phyloP scores from a whole-genome alignment of 2,329 filamentous ascomycete genomes.

The Dactylonectria macrodidyma region DNA sequence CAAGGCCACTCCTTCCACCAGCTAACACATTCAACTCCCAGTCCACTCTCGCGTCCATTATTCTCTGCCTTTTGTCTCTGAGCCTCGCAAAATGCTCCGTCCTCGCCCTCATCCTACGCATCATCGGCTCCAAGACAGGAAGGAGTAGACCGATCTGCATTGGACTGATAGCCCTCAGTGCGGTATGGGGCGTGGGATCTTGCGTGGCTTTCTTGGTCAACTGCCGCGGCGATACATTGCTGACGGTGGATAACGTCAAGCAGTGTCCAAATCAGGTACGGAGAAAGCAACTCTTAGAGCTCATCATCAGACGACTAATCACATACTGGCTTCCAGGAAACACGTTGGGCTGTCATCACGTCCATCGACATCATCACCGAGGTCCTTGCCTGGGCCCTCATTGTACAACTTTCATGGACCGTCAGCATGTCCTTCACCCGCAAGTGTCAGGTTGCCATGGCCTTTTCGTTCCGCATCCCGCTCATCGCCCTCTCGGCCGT shows the following conservation, averaged over 20 bases:
- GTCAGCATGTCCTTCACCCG: conserved; percentile 35
- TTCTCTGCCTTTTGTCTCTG: conserved; percentile 28
- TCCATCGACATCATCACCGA: conserved; percentile 34
- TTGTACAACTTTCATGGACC: conserved; percentile 33
- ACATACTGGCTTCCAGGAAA: conserved; percentile 9
- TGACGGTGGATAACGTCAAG: conserved; percentile 24
- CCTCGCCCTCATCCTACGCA: conserved; percentile 41
- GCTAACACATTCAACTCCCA: conserved; percentile 14
- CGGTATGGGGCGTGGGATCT: conserved; percentile 27
- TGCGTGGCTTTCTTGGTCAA: conserved; percentile 31
- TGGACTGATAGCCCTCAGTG: conserved; percentile 26
- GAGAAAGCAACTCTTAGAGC: neutral
- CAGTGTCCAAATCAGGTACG: conserved; percentile 38
- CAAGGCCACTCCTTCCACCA: too few species aligned
- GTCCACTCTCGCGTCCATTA: conserved; percentile 30
- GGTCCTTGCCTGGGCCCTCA: conserved; percentile 29
- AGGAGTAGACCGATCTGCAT: conserved; percentile 34
- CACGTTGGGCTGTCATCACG: conserved; percentile 33
- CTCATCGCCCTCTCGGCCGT: conserved; percentile 38
- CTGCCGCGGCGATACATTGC: conserved; percentile 19
- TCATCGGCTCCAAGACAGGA: conserved; percentile 37
- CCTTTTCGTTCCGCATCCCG: conserved; percentile 40
- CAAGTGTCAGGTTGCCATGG: conserved; percentile 37
- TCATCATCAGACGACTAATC: conserved; percentile 4
- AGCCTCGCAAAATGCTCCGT: conserved; percentile 38